Conservation (phyloP, 148 eudicot species). For the Fagopyrum tataricum region DNA sequence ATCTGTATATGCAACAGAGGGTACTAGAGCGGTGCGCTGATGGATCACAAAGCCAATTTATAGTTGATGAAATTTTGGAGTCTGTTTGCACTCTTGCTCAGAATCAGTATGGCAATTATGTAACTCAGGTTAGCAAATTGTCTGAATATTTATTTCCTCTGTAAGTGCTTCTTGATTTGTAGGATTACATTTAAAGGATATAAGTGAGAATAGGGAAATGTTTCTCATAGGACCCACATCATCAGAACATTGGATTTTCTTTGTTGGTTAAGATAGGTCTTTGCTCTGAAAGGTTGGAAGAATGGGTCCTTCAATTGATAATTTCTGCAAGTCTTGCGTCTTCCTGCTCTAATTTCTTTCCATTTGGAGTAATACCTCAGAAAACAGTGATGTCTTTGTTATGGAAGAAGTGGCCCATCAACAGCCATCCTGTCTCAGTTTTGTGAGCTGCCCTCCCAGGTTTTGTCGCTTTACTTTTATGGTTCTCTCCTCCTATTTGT, state of each 20-base stretch:
- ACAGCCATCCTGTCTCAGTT: not conserved
- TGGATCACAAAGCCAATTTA: conserved; percentile 54
- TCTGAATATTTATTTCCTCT: conserved; percentile 3
- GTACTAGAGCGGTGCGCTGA: conserved; percentile 79
- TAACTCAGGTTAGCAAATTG: conserved; percentile 58
- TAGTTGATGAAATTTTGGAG: conserved; percentile 86
- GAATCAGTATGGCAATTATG: conserved; percentile 96
- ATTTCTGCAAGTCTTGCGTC: not conserved
- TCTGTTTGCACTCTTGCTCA: conserved; percentile 75
- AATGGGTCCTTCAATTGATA: not conserved
- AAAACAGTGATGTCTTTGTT: not conserved
- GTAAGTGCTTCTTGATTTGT: not conserved
- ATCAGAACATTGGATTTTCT: not conserved
- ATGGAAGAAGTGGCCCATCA: not conserved
- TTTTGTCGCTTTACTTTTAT: no score
- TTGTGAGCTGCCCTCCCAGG: not conserved
- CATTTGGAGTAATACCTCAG: not conserved
- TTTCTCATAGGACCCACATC: not conserved
- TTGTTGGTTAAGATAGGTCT: not conserved
- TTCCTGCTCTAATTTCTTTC: not conserved
- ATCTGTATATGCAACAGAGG: conserved; percentile 39
- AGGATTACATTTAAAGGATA: not conserved
- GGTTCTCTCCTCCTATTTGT: no score
- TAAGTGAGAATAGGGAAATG: not conserved
- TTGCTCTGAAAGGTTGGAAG: not conserved